Conservation (phyloP, 2,329 filamentous ascomycete species). For the Huntiella abstrusa region DNA sequence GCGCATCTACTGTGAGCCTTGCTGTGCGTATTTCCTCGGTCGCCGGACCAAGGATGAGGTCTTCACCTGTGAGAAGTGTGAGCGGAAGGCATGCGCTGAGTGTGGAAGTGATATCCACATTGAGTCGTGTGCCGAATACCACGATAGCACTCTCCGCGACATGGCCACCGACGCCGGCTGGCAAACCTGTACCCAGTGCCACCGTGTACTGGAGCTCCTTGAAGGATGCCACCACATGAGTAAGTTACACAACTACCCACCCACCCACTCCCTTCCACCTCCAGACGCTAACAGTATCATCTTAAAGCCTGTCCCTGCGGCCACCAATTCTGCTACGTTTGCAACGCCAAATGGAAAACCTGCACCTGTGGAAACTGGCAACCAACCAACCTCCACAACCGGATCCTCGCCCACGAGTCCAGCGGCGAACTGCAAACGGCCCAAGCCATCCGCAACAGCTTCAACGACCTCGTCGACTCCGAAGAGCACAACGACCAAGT, state of each 20-base stretch:
- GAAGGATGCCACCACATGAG: constrained; percentile 40
- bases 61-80: too few relatives aligned
- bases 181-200: constrained; percentile 31
- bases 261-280: too few relatives aligned
- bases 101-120: too few relatives aligned
- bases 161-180: constrained; percentile 26
- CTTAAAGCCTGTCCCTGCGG: constrained; percentile 26
- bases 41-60: too few relatives aligned
- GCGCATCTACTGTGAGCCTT: too few relatives aligned
- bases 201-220: constrained; percentile 27
- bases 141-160: not conserved
- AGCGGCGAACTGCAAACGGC: too few relatives aligned
- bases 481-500: too few relatives aligned
- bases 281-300: not conserved
- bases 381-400: not conserved
- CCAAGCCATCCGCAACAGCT: too few relatives aligned
- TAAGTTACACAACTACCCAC: constrained; percentile 18
- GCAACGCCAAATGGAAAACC: constrained; percentile 23
- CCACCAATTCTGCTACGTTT: constrained; percentile 31
- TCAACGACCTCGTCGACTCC: too few relatives aligned
- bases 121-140: too few relatives aligned
- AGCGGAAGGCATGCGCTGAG: too few relatives aligned
- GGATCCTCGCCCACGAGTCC: not conserved
- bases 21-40: too few relatives aligned
- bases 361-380: constrained; percentile 22